phyloP scores from a whole-genome alignment of 371 early-diverging fungal species.

The Mucor circinelloides region DNA sequence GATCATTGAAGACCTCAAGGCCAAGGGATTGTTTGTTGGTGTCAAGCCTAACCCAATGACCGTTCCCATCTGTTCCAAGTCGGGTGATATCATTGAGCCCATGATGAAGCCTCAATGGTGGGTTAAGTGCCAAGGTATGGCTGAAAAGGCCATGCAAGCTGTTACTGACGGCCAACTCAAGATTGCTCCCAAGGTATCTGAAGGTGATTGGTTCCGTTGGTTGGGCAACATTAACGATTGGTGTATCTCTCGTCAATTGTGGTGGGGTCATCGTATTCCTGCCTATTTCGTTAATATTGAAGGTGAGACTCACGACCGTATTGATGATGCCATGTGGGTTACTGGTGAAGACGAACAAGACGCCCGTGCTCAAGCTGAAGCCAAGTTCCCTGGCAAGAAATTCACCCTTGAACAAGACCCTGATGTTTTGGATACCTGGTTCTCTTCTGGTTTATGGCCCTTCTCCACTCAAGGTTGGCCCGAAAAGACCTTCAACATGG shows the following conservation, averaged over 20 bases:
- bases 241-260: constrained; percentile 99
- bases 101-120: constrained; percentile 99
- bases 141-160: constrained; percentile 84
- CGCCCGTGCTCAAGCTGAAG: constrained; percentile 75
- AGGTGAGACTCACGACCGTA: constrained; percentile 60
- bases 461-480: constrained; percentile 99
- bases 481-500: constrained; percentile 80
- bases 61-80: constrained; percentile 93
- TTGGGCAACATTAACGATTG: constrained; percentile 91
- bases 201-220: constrained; percentile 98
- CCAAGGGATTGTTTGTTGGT: constrained; percentile 86
- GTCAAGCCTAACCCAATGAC: constrained; percentile 92
- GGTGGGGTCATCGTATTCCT: constrained; percentile 99
- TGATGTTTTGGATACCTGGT: constrained; percentile 99
- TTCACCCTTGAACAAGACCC: constrained; percentile 82
- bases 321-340: constrained; percentile 85
- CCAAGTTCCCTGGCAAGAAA: constrained; percentile 71
- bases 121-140: constrained; percentile 94
- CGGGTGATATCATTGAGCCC: constrained; percentile 98
- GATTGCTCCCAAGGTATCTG: constrained; percentile 90
- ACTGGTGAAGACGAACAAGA: constrained; percentile 83
- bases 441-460: constrained; percentile 99
- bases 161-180: constrained; percentile 85
- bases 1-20: constrained; percentile 87
- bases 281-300: constrained; percentile 93